Evolutionary conservation across 192 early-diverging fungal species (phyloP), one percentile per base, ranked within the genome.

Genomic region (Podila clonocystis): DNA sequence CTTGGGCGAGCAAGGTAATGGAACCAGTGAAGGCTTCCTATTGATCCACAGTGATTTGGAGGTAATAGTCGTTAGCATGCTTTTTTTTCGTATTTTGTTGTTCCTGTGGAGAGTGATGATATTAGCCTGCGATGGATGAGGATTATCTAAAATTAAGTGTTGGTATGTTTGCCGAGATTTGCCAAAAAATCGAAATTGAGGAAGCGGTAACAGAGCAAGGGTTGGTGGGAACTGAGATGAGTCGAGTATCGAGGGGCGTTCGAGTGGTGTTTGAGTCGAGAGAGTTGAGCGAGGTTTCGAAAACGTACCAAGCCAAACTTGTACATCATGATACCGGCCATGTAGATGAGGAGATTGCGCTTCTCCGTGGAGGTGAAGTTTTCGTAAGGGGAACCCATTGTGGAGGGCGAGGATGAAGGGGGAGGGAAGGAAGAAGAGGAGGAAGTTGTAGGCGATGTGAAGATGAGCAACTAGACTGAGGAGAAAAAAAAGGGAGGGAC

Each of bases 241-340:
- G 59, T 38, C 20, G 57, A 28, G 6, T 17, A 34, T 36, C 58
- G 33, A 31, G 34, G 4, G 41, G 58, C 7, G 22, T 62, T 36
- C 58, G 33, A 31, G 34, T 11, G 41, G 58, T 15, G 22, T 15
- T 29, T 5, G 58, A 22, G 12, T 30, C 20, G 20, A 9, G 20
- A 28, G 30, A 41, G 5, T 11, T 20, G 26, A 12, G 28, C n/a
- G 41, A 45, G 12, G 38, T 12, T 12, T 12, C 38, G 11, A 41
- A 15, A 45, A 31, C 67, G 59, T 85, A 88, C 88, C 36, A 86
- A 68, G 31, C 75, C 87, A 65, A 89, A 89, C 75, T 88, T 88
- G 75, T 87, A 89, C 64, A 70, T 57, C 88, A 89, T 89, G 72
- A 89, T 89, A 24, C 88, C 88, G n/a, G 65, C 22, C 77, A 89